Percentiles rank a stretch among this genome's conserved stretches.
phyloP scores from a whole-genome alignment of 768 basidiomycete species.

The Pleurotus djamor region DNA sequence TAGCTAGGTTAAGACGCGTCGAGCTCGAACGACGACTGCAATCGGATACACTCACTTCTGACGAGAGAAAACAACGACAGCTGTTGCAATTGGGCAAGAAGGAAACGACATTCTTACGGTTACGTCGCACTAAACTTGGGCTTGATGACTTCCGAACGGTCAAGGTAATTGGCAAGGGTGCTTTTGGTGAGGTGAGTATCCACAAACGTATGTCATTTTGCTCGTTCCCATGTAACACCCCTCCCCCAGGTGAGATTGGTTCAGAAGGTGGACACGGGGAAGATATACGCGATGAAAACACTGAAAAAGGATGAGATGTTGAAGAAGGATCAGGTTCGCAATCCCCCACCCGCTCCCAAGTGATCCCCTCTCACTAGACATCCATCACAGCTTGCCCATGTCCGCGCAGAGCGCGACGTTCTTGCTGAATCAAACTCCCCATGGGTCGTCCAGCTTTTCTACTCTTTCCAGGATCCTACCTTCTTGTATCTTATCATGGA shows the following conservation, averaged over 20 bases:
- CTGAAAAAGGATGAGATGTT: constrained; percentile 98
- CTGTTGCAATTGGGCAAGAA: constrained; percentile 82
- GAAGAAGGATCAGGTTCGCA: constrained; percentile 92
- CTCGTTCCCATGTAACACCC: not conserved
- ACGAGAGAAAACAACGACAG: constrained; percentile 86
- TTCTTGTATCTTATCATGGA: constrained; percentile 99
- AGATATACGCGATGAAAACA: constrained; percentile 99
- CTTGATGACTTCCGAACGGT: constrained; percentile 94
- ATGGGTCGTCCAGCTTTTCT: constrained; percentile 97
- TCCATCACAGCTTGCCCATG: constrained; percentile 80
- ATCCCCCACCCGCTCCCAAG: constrained; percentile 12
- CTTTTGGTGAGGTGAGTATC: constrained; percentile 86
- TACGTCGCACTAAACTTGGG: constrained; percentile 87
- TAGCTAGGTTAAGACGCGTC: constrained; percentile 57
- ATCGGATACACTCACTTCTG: constrained; percentile 64
- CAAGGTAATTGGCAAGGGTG: constrained; percentile 98
- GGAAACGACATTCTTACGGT: constrained; percentile 84
- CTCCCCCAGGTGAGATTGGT: constrained; percentile 78
- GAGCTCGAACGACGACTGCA: constrained; percentile 83
- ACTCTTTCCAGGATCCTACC: constrained; percentile 95
- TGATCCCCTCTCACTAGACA: not conserved
- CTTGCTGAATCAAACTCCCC: constrained; percentile 92
- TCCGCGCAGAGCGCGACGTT: constrained; percentile 96
- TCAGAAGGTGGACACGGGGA: constrained; percentile 95
- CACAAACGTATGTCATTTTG: not conserved